A percentile compares a stretch with the other conserved stretches of the same genome.
Conservation (phyloP, 164 flowering plant species). For the Magnolia officinalis region DNA sequence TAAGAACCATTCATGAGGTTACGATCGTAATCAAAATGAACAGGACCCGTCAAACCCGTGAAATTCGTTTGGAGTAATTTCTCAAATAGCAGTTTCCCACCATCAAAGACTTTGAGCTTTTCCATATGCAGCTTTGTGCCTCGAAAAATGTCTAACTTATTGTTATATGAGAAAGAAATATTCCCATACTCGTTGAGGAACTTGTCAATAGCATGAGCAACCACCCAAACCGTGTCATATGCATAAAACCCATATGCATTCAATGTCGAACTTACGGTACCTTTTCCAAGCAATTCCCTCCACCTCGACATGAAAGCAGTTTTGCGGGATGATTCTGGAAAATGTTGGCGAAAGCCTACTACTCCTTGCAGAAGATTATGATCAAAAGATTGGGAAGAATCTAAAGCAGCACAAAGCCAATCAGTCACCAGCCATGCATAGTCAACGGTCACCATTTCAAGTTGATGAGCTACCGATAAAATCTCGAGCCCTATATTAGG, state of each 20-base stretch:
- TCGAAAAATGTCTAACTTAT: slow-evolving; percentile 17
- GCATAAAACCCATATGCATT: slow-evolving; percentile 62
- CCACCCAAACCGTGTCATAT: slow-evolving; percentile 74
- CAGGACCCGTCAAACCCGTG: slow-evolving; percentile 52
- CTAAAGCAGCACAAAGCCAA: slow-evolving; percentile 68
- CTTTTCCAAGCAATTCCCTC: slow-evolving; percentile 33
- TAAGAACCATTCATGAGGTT: slow-evolving; percentile 35
- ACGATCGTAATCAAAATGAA: slow-evolving; percentile 43
- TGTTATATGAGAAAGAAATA: slow-evolving; percentile 41
- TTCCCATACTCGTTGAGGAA: slow-evolving; percentile 36
- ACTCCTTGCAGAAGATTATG: slow-evolving; percentile 44
- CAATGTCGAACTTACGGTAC: slow-evolving; percentile 26
- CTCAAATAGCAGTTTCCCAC: slow-evolving; percentile 33
- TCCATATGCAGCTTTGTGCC: slow-evolving; percentile 23
- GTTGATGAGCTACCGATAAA: slow-evolving; percentile 46
- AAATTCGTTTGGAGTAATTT: slow-evolving; percentile 41
- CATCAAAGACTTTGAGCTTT: slow-evolving; percentile 46
- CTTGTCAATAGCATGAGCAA: slow-evolving; percentile 47
- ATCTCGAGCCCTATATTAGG: slow-evolving; percentile 49
- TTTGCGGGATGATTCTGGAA: slow-evolving; percentile 42
- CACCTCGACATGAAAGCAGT: slow-evolving; percentile 38
- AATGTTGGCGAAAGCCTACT: slow-evolving; percentile 56
- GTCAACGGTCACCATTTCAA: slow-evolving; percentile 53
- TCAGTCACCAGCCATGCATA: slow-evolving; percentile 83
- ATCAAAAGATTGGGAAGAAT: slow-evolving; percentile 32